phyloP scores from a whole-genome alignment of 345 rosid species.

The Atalantia buxifolia region DNA sequence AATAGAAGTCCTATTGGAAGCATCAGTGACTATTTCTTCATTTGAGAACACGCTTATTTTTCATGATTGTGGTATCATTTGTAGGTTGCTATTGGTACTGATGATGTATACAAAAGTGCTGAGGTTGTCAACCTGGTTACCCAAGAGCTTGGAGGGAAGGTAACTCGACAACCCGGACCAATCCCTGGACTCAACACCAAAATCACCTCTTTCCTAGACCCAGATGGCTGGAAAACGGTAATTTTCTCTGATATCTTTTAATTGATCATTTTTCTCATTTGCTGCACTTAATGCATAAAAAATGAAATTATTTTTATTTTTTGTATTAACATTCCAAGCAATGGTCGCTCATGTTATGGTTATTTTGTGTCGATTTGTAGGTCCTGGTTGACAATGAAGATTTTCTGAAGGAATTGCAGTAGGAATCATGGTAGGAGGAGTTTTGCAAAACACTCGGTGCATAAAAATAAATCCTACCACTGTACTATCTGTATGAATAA shows the following conservation, averaged over 20 bases:
- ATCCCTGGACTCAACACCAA: constrained; percentile 87
- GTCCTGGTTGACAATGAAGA: constrained; percentile 94
- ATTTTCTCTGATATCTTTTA: constrained; percentile 14
- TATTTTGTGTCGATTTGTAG: constrained; percentile 24
- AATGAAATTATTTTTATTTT: no score
- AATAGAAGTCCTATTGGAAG: not conserved
- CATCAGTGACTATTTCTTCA: not conserved
- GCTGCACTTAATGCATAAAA: not conserved
- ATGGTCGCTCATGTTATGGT: not conserved
- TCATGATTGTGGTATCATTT: not conserved
- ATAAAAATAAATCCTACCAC: not conserved
- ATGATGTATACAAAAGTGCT: constrained; percentile 94
- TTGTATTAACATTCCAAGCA: no score
- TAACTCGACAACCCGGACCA: constrained; percentile 83
- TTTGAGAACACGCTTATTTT: not conserved
- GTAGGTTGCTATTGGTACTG: constrained; percentile 79
- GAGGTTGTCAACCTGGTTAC: constrained; percentile 67
- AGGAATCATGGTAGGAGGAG: constrained; percentile 10
- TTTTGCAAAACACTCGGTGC: not conserved
- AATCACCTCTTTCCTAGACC: constrained; percentile 83
- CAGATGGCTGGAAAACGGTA: constrained; percentile 98
- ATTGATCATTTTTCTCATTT: not conserved
- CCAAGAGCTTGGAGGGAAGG: constrained; percentile 91
- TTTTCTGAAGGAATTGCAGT: constrained; percentile 76
- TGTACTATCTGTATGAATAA: constrained; percentile 22